phyloP scores from a whole-genome alignment of 768 basidiomycete species.

The Kwoniella europaea region DNA sequence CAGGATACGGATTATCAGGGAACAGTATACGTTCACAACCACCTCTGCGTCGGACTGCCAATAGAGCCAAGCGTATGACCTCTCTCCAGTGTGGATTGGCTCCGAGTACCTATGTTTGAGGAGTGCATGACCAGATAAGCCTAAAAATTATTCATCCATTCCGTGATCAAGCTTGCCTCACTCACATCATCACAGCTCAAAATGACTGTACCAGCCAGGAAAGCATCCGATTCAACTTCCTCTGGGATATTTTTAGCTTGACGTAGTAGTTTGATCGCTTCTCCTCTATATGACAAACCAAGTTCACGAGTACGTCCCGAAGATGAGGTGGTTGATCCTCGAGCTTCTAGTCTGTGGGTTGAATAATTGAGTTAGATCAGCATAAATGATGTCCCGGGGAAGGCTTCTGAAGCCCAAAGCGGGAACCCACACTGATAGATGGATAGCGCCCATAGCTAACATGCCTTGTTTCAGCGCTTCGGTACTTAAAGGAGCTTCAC shows the following conservation, averaged over 20 bases:
- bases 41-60: constrained; percentile 11
- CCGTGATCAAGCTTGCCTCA: not conserved
- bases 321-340: constrained; percentile 12
- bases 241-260: constrained; percentile 17
- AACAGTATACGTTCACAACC: constrained; percentile 21
- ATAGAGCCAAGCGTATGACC: constrained; percentile 4
- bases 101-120: constrained; percentile 23
- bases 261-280: constrained; percentile 17
- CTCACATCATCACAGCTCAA: constrained; percentile 21
- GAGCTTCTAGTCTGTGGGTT: constrained; percentile 12
- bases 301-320: constrained; percentile 10
- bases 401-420: not conserved
- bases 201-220: constrained; percentile 15
- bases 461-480: constrained; percentile 22
- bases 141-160: no score
- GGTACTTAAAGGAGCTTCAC: constrained; percentile 8
- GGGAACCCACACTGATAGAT: constrained; percentile 20
- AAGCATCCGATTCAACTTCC: constrained; percentile 20
- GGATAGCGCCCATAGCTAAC: constrained; percentile 26
- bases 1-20: constrained; percentile 8
- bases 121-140: no score
- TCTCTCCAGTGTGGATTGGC: constrained; percentile 27
- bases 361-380: no score
- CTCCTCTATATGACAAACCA: constrained; percentile 11
- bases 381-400: not conserved